Base-by-base conservation (phyloP, 139 green algal genomes). In the Closterium sp. region DNA sequence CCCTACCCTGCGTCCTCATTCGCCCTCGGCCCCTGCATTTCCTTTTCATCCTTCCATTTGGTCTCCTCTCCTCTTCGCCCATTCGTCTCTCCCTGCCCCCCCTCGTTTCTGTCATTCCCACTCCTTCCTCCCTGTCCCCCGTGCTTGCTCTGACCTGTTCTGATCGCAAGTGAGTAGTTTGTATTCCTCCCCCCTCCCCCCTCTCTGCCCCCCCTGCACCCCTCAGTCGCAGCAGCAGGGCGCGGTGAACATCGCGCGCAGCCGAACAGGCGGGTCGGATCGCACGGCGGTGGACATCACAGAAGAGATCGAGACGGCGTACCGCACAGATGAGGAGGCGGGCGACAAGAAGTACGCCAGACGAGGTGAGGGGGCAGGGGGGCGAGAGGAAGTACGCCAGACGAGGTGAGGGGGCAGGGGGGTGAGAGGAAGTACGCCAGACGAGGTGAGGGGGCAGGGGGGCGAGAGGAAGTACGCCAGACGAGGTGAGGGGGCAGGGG, bases 291-390 rank as follows among this genome's bases (percentile, higher is more conserved):
- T 31, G 32, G 32, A 55, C 32, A 84, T 32, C 32, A 84, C 28
- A 55, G 86, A 43, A 10, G 66, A 33, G 30, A 43, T 31, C 86
- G 30, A 84, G 31, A 55, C 86, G 8, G 86, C 86, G 23, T 84
- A 84, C 86, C 86, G 32, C 31, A 89, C 30, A 16, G 84, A 87
- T 83, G 33, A 34, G 84, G 84, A 87, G 84, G 55, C 55, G 16
- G 55, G 55, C 36, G 84, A 34, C 84, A 6, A 36, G 32, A 36
- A 33, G 6, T 36, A 7, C 16, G n/a, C 3, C 8, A 35, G 28
- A 89, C 3, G 34, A 10, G 85, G 85, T 25, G 12, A 4, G 25
- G 85, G 85, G 28, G 33, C 7, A 33, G 28, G 85, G 55, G 36
- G 36, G 6, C 4, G 28, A 12, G 12, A 4, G 55, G 28, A 55